phyloP scores from a whole-genome alignment of 306 rosid species.

The Citrullus colocynthis region DNA sequence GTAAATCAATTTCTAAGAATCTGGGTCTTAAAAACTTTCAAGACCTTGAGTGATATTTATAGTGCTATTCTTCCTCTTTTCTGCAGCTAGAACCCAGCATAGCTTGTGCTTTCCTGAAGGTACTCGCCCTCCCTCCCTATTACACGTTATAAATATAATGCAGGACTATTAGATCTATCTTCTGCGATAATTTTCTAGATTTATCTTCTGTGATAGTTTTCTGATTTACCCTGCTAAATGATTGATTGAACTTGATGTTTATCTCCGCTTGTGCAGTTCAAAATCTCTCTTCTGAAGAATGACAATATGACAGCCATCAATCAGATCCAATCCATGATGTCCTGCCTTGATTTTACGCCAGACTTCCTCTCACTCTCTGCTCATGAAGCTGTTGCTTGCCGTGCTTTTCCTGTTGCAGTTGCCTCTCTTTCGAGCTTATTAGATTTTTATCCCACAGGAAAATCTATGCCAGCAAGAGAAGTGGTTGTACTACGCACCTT shows the following conservation, averaged over 20 bases:
- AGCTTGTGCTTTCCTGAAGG: constrained; percentile 86
- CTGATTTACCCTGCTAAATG: neutral
- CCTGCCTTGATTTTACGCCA: constrained; percentile 75
- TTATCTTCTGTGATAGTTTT: neutral
- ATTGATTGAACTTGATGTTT: constrained; percentile 9
- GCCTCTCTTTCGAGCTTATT: constrained; percentile 59
- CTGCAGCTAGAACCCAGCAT: constrained; percentile 86
- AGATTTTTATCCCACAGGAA: constrained; percentile 52
- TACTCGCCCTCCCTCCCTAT: constrained; percentile 15
- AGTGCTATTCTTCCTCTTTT: constrained; percentile 1
- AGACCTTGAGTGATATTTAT: neutral
- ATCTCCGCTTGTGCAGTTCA: constrained; percentile 45
- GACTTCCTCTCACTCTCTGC: constrained; percentile 87
- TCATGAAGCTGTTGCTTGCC: constrained; percentile 97
- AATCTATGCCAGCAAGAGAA: constrained; percentile 66
- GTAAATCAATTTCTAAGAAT: neutral
- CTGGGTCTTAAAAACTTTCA: neutral
- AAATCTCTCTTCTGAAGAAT: constrained; percentile 73
- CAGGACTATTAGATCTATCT: neutral
- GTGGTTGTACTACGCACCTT: constrained; percentile 71
- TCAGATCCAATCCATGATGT: constrained; percentile 76
- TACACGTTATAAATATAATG: neutral
- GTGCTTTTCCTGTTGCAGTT: constrained; percentile 64
- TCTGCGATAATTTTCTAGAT: neutral
- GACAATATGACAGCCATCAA: constrained; percentile 48